phyloP scores from a whole-genome alignment of 257 asterid species.

The Solanum sejunctum region DNA sequence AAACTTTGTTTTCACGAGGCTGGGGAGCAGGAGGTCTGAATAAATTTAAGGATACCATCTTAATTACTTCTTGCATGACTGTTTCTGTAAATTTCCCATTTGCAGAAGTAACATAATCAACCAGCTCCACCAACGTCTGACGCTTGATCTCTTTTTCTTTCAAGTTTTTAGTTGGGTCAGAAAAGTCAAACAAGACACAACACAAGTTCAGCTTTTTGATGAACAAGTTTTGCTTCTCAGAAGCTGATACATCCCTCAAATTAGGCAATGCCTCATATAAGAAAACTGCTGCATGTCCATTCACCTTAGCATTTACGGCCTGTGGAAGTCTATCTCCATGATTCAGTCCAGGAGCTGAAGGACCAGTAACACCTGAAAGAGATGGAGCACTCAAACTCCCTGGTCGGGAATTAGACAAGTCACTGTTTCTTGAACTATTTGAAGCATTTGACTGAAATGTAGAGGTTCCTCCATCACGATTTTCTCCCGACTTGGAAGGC shows the following conservation, averaged over 20 bases:
- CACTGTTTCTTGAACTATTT: constrained; percentile 24
- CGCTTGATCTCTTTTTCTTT: constrained; percentile 81
- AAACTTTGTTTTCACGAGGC: constrained; percentile 54
- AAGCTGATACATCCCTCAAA: constrained; percentile 64
- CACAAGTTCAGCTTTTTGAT: constrained; percentile 60
- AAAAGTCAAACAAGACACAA: constrained; percentile 61
- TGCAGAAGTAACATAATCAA: constrained; percentile 60
- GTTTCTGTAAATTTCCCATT: constrained; percentile 60
- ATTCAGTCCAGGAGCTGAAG: constrained; percentile 8
- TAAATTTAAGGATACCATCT: constrained; percentile 63
- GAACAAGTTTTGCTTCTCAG: constrained; percentile 69
- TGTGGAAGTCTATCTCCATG: constrained; percentile 25
- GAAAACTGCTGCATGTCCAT: constrained; percentile 37
- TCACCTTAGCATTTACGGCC: constrained; percentile 12
- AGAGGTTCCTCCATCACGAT: constrained; percentile 35
- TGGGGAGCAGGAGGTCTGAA: constrained; percentile 54
- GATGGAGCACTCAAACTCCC: constrained; percentile 20
- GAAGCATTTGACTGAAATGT: constrained; percentile 23
- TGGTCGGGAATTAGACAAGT: constrained; percentile 8
- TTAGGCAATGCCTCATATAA: constrained; percentile 66
- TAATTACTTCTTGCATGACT: constrained; percentile 48
- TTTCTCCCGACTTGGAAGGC: constrained; percentile 43
- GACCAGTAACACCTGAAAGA: constrained; percentile 13
- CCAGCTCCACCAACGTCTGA: constrained; percentile 79
- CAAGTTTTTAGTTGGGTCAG: constrained; percentile 65